Conservation (phyloP, 2,329 filamentous ascomycete species). For the Salinomyces thailandicus region DNA sequence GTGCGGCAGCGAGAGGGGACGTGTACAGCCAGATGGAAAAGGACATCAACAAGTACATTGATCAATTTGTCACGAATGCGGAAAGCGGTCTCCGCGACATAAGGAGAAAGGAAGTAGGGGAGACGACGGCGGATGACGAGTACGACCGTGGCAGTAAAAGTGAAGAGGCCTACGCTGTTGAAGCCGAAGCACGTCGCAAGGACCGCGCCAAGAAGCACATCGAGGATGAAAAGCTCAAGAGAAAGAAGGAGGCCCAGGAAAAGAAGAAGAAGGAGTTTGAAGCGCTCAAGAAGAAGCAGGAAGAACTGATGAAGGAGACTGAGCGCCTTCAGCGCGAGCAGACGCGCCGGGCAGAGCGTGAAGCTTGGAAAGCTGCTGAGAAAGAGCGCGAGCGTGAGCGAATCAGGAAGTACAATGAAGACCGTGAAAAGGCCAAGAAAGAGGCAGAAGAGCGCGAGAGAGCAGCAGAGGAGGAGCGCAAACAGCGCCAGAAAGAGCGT, state of each 20-base stretch:
- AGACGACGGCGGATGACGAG: constrained; percentile 57
- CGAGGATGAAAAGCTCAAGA: constrained; percentile 49
- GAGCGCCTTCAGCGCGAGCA: constrained; percentile 37
- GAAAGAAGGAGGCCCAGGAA: constrained; percentile 50
- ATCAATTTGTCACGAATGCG: constrained; percentile 52
- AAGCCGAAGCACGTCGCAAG: constrained; percentile 50
- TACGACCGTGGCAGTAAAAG: constrained; percentile 56
- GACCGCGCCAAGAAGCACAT: constrained; percentile 53
- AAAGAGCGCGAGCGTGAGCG: constrained; percentile 45
- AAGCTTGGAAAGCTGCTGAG: constrained; percentile 34
- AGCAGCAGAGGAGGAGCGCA: constrained; percentile 38
- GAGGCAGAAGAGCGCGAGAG: constrained; percentile 43
- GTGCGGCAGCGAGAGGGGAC: constrained; percentile 63
- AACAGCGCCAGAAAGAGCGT: constrained; percentile 29
- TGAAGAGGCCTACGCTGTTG: constrained; percentile 61
- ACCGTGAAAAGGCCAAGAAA: constrained; percentile 32
- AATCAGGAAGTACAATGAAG: constrained; percentile 41
- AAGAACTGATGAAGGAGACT: constrained; percentile 34
- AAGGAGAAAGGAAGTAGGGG: constrained; percentile 56
- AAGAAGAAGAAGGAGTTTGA: constrained; percentile 45
- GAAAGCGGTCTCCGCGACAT: constrained; percentile 60
- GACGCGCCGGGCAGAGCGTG: constrained; percentile 38
- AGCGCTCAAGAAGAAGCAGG: constrained; percentile 39
- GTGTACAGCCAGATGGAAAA: constrained; percentile 63
- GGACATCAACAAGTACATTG: constrained; percentile 57